phyloP scores from a whole-genome alignment of 2,329 filamentous ascomycete species.

The Claviceps sp. region DNA sequence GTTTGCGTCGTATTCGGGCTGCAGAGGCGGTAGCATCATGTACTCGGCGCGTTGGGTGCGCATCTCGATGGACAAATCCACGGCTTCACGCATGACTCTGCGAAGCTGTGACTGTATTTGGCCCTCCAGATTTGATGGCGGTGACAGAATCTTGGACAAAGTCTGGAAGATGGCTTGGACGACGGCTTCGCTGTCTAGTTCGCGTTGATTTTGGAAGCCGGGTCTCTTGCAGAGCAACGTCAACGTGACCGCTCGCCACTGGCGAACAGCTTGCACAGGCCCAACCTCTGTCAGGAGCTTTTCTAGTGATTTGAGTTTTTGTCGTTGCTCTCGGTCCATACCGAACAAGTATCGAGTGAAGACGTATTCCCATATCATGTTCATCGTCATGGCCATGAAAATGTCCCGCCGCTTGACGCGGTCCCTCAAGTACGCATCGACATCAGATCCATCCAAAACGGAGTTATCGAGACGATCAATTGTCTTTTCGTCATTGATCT shows the following conservation, averaged over 20 bases:
- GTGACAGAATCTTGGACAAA: slow-evolving; percentile 71
- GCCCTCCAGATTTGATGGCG: slow-evolving; percentile 64
- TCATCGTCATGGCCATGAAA: slow-evolving; percentile 98
- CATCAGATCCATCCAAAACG: slow-evolving; percentile 85
- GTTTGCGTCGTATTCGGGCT: slow-evolving; percentile 87
- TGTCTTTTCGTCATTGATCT: slow-evolving; percentile 84
- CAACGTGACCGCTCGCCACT: slow-evolving; percentile 92
- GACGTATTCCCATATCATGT: slow-evolving; percentile 98
- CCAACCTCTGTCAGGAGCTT: slow-evolving; percentile 84
- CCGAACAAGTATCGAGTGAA: slow-evolving; percentile 97
- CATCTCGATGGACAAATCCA: slow-evolving; percentile 91
- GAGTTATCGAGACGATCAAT: slow-evolving; percentile 90
- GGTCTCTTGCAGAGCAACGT: slow-evolving; percentile 73
- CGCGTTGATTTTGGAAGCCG: slow-evolving; percentile 69
- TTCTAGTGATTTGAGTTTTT: slow-evolving; percentile 93
- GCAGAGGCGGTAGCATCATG: slow-evolving; percentile 92
- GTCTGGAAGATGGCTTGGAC: slow-evolving; percentile 74
- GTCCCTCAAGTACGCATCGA: slow-evolving; percentile 76
- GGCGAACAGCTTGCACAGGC: slow-evolving; percentile 75
- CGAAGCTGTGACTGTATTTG: slow-evolving; percentile 76
- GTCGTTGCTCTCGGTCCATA: slow-evolving; percentile 94
- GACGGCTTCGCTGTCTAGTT: slow-evolving; percentile 89
- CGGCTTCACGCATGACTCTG: slow-evolving; percentile 77
- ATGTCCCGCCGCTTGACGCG: slow-evolving; percentile 81
- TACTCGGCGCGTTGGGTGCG: slow-evolving; percentile 93